These are phyloP conservation scores for Zea luxurians DNA, from an alignment of 176 grass and related monocot genomes.

Conservation along the genomic window DNA sequence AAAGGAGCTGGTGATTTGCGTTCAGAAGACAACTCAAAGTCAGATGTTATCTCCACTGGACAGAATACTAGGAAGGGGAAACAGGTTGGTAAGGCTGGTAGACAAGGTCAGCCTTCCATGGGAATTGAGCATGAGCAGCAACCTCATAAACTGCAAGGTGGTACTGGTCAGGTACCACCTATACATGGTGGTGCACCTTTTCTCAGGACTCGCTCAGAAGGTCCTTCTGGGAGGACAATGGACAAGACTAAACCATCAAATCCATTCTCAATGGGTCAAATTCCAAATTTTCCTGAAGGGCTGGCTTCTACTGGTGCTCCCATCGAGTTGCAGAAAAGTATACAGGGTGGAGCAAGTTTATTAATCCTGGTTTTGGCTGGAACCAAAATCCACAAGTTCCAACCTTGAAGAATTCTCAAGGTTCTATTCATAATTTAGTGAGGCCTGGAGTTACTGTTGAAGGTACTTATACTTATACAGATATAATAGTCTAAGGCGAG, in stretches of 20 bases:
- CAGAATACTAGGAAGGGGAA: slow-evolving; percentile 79
- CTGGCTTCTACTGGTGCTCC: slow-evolving; percentile 54
- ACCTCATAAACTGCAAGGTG: slow-evolving; percentile 53
- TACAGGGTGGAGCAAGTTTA: slow-evolving; percentile 56
- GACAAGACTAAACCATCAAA: slow-evolving; percentile 55
- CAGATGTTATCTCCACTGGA: slow-evolving; percentile 63
- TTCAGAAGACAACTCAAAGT: slow-evolving; percentile 70
- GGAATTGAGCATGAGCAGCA: slow-evolving; percentile 66
- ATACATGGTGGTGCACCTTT: slow-evolving; percentile 53
- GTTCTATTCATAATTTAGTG: slow-evolving; percentile 53
- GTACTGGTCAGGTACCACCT: slow-evolving; percentile 45
- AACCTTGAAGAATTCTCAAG: slow-evolving; percentile 65
- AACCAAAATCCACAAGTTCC: slow-evolving; percentile 63
- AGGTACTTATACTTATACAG: slow-evolving; percentile 45
- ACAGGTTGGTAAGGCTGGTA: slow-evolving; percentile 52
- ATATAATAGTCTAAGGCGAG: slow-evolving; percentile 12
- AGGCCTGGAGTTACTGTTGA: slow-evolving; percentile 60
- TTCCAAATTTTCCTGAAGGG: slow-evolving; percentile 70
- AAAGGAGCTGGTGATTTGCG: slow-evolving; percentile 58
- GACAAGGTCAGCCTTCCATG: slow-evolving; percentile 51
- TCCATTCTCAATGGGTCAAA: slow-evolving; percentile 54
- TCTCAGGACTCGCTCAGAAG: slow-evolving; percentile 50
- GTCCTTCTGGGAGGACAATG: slow-evolving; percentile 50
- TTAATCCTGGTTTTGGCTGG: slow-evolving; percentile 73
- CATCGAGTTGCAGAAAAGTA: slow-evolving; percentile 72